These are phyloP conservation scores for Aschersonia sp. DNA, from an alignment of 2,329 filamentous ascomycete species.

Conservation along the genomic window DNA sequence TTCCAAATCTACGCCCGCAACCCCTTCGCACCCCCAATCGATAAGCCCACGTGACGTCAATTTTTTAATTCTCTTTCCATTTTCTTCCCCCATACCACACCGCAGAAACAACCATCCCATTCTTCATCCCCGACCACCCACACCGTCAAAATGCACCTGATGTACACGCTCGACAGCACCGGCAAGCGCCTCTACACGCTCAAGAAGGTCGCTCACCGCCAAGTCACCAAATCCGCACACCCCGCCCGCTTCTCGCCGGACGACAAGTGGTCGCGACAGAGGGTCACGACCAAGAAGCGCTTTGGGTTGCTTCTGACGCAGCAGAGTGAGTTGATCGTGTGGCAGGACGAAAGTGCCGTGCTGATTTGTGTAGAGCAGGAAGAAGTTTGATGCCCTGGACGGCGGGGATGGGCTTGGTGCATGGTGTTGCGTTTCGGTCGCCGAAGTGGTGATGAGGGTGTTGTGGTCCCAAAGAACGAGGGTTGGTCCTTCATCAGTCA, in stretches of 20 bases:
- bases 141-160: constrained; percentile 36
- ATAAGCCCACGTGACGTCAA: constrained; percentile 10
- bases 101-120: background rate
- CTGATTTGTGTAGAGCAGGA: background rate
- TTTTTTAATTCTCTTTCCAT: background rate
- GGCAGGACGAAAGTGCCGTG: background rate
- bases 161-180: constrained; percentile 71
- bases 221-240: constrained; percentile 92
- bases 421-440: too few species aligned
- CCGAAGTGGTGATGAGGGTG: too few species aligned
- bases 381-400: background rate
- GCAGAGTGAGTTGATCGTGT: constrained; percentile 28
- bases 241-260: constrained; percentile 94
- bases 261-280: constrained; percentile 96
- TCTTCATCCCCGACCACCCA: background rate
- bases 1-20: too few species aligned
- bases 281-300: constrained; percentile 87
- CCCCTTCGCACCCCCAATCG: background rate
- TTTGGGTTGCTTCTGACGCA: constrained; percentile 82
- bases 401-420: background rate
- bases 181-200: constrained; percentile 92
- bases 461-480: too few species aligned
- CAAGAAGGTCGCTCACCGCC: constrained; percentile 71
- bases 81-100: background rate
- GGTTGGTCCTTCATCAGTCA: too few species aligned